Evolutionary conservation across 78 protist genomes (phyloP).

Genomic region (Dictyostelium purpureum): DNA sequence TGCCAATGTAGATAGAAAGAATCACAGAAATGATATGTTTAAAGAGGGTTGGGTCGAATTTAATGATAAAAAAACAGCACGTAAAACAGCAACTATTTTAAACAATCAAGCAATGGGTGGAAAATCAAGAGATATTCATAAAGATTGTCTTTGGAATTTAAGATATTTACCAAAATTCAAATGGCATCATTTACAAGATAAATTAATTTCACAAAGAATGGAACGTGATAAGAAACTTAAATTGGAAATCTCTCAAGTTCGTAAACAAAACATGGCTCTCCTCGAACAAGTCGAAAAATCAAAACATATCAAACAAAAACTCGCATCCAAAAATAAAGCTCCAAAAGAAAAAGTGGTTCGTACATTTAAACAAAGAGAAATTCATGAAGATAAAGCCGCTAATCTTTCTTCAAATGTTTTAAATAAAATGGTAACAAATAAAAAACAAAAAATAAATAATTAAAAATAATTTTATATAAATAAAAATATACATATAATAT

Average conservation of each 20-base stretch:
- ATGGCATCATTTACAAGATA: conserved; percentile 73
- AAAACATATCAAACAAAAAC: conserved; percentile 15
- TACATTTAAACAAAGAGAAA: conserved; percentile 61
- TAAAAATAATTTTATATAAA: not conserved
- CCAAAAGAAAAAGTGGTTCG: conserved; percentile 23
- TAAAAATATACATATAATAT: not conserved
- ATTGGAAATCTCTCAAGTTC: conserved; percentile 28
- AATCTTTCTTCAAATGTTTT: not conserved
- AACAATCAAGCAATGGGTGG: conserved; percentile 67
- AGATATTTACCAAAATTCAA: conserved; percentile 71
- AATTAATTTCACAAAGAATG: conserved; percentile 27
- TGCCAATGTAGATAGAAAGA: conserved; percentile 63
- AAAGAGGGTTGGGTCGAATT: conserved; percentile 83
- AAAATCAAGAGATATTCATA: conserved; percentile 56
- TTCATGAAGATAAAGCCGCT: conserved; percentile 22
- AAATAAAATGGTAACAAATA: not conserved
- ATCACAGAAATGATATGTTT: conserved; percentile 57
- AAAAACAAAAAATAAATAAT: not conserved
- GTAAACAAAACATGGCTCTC: conserved; percentile 30
- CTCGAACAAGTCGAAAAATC: conserved; percentile 49
- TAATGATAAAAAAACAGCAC: conserved; percentile 35
- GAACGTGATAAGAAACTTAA: conserved; percentile 46
- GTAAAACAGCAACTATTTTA: conserved; percentile 9
- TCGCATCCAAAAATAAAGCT: not conserved
- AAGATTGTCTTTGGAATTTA: conserved; percentile 64